Conservation (phyloP, 2,329 filamentous ascomycete species). For the Nakataea oryzae region DNA sequence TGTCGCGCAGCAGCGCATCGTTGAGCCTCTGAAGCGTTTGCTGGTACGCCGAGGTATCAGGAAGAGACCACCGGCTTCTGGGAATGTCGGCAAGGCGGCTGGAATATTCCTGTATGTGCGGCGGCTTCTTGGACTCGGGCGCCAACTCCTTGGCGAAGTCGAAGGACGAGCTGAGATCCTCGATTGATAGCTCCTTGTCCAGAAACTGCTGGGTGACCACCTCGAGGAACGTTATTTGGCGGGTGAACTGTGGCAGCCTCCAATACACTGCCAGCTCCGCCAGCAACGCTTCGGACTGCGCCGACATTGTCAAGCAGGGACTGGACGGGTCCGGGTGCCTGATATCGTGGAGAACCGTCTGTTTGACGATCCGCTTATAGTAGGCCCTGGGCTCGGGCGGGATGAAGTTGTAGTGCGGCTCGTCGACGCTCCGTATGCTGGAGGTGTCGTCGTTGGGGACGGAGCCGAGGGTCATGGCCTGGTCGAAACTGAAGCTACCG, state of each 20-base stretch:
- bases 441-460: slow-evolving; percentile 50
- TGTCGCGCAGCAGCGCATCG: slow-evolving; percentile 71
- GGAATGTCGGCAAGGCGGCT: slow-evolving; percentile 45
- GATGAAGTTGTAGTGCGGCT: slow-evolving; percentile 76
- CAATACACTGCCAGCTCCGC: slow-evolving; percentile 80
- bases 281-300: slow-evolving; percentile 70
- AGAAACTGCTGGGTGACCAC: slow-evolving; percentile 76
- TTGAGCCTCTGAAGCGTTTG: slow-evolving; percentile 65
- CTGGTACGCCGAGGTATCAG: slow-evolving; percentile 62
- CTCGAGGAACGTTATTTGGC: slow-evolving; percentile 73
- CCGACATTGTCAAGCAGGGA: slow-evolving; percentile 46
- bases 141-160: slow-evolving; percentile 61
- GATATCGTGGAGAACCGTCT: slow-evolving; percentile 56
- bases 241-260: slow-evolving; percentile 76
- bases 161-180: slow-evolving; percentile 77
- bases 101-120: slow-evolving; percentile 40
- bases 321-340: slow-evolving; percentile 31
- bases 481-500: slow-evolving; percentile 41
- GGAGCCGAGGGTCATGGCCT: slow-evolving; percentile 55
- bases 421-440: slow-evolving; percentile 44
- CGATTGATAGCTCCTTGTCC: slow-evolving; percentile 69
- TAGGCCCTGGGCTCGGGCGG: slow-evolving; percentile 73
- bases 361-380: slow-evolving; percentile 72
- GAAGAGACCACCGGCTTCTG: slow-evolving; percentile 54
- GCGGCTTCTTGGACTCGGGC: slow-evolving; percentile 53